Evolutionary conservation across 495 filamentous ascomycete genomes (phyloP).

Genomic region (Lineolata rhizophorae): DNA sequence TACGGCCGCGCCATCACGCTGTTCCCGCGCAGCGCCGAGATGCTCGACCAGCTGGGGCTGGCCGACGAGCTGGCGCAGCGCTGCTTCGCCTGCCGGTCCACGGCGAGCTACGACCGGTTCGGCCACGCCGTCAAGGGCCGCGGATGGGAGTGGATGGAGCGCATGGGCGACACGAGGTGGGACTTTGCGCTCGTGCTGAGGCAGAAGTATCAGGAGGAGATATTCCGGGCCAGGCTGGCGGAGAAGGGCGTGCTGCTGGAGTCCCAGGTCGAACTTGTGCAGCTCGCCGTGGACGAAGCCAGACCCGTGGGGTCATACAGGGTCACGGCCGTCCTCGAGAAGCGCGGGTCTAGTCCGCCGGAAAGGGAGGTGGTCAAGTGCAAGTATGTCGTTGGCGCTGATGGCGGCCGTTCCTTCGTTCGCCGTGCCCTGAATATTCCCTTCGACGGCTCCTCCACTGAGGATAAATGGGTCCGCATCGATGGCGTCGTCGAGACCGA

Average conservation of each 20-base stretch:
- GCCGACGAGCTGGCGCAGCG: constrained; percentile 24
- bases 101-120: constrained; percentile 24
- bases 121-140: constrained; percentile 18
- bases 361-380: constrained; percentile 10
- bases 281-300: constrained; percentile 12
- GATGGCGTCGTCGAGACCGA: constrained; percentile 26
- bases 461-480: constrained; percentile 27
- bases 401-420: constrained; percentile 25
- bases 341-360: too few species aligned
- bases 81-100: constrained; percentile 27
- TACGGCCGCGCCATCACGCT: constrained; percentile 25
- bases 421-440: constrained; percentile 19
- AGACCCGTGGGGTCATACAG: constrained; percentile 10
- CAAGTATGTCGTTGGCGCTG: constrained; percentile 26
- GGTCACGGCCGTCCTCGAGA: constrained; percentile 10
- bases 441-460: constrained; percentile 23
- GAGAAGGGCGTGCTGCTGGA: constrained; percentile 11
- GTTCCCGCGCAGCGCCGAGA: constrained; percentile 23
- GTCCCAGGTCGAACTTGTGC: constrained; percentile 12
- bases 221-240: constrained; percentile 15
- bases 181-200: constrained; percentile 22
- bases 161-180: constrained; percentile 22
- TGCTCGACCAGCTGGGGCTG: constrained; percentile 26
- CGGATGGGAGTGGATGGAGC: constrained; percentile 18
- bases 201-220: constrained; percentile 23